Conservation (phyloP, 192 early-diverging fungal species). For the Backusella liffmaniae region DNA sequence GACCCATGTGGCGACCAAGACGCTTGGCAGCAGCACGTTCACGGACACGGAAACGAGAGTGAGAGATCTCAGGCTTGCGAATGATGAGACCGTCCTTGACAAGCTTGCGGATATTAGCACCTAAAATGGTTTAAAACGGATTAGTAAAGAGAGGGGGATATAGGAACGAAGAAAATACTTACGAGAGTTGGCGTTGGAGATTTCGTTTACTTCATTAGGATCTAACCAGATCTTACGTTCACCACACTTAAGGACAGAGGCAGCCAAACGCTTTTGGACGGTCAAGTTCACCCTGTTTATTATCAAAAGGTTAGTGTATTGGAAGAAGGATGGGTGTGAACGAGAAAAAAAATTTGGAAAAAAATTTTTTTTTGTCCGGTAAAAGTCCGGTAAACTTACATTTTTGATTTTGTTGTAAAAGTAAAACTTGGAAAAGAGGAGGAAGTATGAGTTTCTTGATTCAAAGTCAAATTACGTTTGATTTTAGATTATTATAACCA, state of each 20-base stretch:
- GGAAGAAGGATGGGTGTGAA: not conserved
- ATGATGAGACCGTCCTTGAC: slow-evolving; percentile 97
- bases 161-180: slow-evolving; percentile 42
- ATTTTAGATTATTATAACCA: not conserved
- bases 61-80: slow-evolving; percentile 84
- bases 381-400: not conserved
- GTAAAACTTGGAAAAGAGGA: slow-evolving; percentile 5
- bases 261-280: slow-evolving; percentile 94
- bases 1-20: slow-evolving; percentile 92
- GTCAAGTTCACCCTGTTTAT: slow-evolving; percentile 69
- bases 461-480: not conserved
- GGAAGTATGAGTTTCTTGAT: not conserved
- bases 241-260: slow-evolving; percentile 96
- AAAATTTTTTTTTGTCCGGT: not conserved
- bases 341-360: too few relatives aligned
- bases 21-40: slow-evolving; percentile 93
- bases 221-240: slow-evolving; percentile 99
- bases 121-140: slow-evolving; percentile 34
- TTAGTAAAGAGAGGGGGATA: not conserved
- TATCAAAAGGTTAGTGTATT: not conserved
- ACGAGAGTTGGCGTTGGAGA: slow-evolving; percentile 98
- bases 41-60: slow-evolving; percentile 93
- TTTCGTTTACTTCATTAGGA: slow-evolving; percentile 93
- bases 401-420: not conserved
- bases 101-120: slow-evolving; percentile 96